Evolutionary conservation across 1,139 yeast genomes (phyloP).

Genomic region (Kurtzmaniella quercitrusa): DNA sequence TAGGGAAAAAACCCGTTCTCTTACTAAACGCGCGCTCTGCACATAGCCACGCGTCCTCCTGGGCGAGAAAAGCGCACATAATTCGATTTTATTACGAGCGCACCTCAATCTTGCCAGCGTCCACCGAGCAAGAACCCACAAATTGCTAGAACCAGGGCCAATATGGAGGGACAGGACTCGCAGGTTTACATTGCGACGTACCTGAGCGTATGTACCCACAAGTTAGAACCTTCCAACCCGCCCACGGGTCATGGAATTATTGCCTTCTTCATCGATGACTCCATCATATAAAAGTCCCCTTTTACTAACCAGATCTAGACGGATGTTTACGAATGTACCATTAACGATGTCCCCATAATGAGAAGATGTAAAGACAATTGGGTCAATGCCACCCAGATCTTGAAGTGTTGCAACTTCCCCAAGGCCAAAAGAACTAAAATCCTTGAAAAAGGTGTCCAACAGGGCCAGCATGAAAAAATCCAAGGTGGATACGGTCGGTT

Average conservation of each 20-base stretch:
- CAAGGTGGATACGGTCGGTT: slow-evolving; percentile 98
- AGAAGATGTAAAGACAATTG: slow-evolving; percentile 86
- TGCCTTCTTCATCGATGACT: too few species aligned
- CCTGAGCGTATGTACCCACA: slow-evolving; percentile 7
- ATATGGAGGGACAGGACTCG: slow-evolving; percentile 7
- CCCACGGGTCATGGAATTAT: not conserved
- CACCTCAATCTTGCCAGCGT: slow-evolving; percentile 1
- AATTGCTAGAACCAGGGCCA: not conserved
- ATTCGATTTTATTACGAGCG: slow-evolving; percentile 1
- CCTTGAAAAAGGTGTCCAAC: slow-evolving; percentile 85
- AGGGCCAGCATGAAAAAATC: slow-evolving; percentile 83
- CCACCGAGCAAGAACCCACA: not conserved
- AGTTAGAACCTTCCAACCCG: not conserved
- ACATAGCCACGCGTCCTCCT: not conserved
- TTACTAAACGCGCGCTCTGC: not conserved
- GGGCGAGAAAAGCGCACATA: not conserved
- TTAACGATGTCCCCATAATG: slow-evolving; percentile 87
- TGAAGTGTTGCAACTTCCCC: slow-evolving; percentile 91
- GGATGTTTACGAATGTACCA: slow-evolving; percentile 82
- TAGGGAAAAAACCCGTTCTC: not conserved
- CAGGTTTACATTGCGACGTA: slow-evolving; percentile 9
- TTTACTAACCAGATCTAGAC: slow-evolving; percentile 16
- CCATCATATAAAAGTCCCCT: not conserved
- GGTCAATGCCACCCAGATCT: slow-evolving; percentile 97
- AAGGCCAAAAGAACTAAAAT: slow-evolving; percentile 91